phyloP scores from a whole-genome alignment of 2,329 filamentous ascomycete genomes.

The Sporothrix curviconia region DNA sequence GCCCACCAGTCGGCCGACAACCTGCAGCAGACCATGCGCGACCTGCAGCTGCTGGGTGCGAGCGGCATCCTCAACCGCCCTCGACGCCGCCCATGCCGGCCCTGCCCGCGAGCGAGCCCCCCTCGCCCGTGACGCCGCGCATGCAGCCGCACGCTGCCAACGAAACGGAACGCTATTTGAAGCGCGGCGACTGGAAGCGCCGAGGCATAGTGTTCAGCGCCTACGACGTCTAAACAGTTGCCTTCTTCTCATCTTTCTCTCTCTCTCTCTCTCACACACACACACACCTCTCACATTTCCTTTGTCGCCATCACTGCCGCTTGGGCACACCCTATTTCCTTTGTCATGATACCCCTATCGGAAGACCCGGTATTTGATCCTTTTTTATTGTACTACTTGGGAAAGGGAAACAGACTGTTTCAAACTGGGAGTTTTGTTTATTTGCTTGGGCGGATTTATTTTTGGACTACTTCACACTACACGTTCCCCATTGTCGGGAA shows the following conservation, averaged over 20 bases:
- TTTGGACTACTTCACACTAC: background rate
- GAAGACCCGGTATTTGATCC: background rate
- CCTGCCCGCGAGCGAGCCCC: constrained; percentile 12
- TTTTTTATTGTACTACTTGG: background rate
- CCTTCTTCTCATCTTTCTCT: background rate
- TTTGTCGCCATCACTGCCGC: background rate
- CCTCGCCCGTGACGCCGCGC: constrained; percentile 19
- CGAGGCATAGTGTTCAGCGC: constrained; percentile 30
- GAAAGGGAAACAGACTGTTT: background rate
- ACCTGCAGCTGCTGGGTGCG: background rate
- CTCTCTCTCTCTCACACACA: background rate
- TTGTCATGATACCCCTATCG: constrained; percentile 17
- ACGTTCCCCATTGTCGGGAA: no score
- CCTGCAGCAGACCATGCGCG: constrained; percentile 9
- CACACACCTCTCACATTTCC: background rate
- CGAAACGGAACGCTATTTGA: constrained; percentile 25
- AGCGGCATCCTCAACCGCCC: background rate
- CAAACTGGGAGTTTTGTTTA: background rate
- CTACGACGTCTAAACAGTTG: constrained; percentile 20
- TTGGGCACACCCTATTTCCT: constrained; percentile 8
- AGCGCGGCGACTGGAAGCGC: constrained; percentile 32
- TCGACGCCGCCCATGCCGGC: constrained; percentile 8
- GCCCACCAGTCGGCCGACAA: constrained; percentile 13
- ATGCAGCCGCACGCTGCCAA: constrained; percentile 16
- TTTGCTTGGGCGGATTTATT: constrained; percentile 3